Percentiles rank a stretch among this genome's conserved stretches.
Evolutionary conservation across 2,329 filamentous ascomycete genomes (phyloP).

Genomic region (Didymella glomerata): DNA sequence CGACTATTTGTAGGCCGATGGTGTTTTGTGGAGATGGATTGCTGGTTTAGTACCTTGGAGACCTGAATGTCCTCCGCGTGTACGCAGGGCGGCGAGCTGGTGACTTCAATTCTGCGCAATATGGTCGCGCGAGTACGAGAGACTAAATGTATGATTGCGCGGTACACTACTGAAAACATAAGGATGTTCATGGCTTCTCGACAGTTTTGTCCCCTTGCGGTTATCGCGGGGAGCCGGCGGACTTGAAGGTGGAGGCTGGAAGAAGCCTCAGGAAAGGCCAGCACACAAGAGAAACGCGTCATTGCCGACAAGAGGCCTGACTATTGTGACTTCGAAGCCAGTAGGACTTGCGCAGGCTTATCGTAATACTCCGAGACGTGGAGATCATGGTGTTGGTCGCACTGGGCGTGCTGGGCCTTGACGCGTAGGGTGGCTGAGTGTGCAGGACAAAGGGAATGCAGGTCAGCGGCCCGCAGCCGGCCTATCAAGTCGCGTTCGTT

Average conservation of each 20-base stretch:
- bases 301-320: conserved; percentile 31
- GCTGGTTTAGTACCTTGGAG: conserved; percentile 25
- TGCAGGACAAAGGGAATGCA: conserved; percentile 23
- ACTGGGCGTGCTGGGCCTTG: conserved; percentile 27
- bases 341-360: conserved; percentile 24
- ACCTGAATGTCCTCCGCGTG: neutral
- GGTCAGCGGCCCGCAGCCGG: conserved; percentile 8
- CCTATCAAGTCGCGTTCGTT: conserved; percentile 24
- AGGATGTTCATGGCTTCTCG: conserved; percentile 11
- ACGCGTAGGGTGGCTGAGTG: conserved; percentile 32
- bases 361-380: conserved; percentile 19
- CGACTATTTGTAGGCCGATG: conserved; percentile 6
- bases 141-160: conserved; percentile 6
- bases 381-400: conserved; percentile 2
- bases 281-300: conserved; percentile 40
- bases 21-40: conserved; percentile 21
- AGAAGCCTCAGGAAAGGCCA: conserved; percentile 28
- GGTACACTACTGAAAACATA: conserved; percentile 7
- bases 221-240: conserved; percentile 42
- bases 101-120: conserved; percentile 1
- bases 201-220: conserved; percentile 29
- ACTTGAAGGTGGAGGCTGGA: conserved; percentile 27
- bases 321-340: conserved; percentile 16
- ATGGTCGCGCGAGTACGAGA: neutral
- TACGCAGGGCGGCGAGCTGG: neutral